Conservation (phyloP, 768 basidiomycete species). For the Tulasnella sp. region DNA sequence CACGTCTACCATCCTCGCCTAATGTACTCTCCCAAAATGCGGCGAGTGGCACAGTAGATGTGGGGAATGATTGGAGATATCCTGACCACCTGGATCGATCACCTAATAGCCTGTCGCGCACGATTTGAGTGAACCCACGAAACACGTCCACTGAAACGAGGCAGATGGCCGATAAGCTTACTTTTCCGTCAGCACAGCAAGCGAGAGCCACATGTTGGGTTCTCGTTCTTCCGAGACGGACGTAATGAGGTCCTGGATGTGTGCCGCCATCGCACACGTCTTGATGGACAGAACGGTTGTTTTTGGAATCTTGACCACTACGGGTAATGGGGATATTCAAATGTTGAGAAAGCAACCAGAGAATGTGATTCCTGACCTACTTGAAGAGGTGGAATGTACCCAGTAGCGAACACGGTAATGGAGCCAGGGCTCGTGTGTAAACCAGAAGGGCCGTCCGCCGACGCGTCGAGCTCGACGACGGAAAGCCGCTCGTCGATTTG, state of each 20-base stretch:
- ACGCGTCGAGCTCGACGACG: not conserved
- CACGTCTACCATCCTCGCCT: conserved; percentile 20
- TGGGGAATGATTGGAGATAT: conserved; percentile 29
- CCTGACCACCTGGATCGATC: conserved; percentile 25
- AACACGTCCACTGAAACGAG: not conserved
- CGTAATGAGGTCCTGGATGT: not conserved
- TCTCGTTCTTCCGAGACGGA: not conserved
- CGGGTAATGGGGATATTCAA: not conserved
- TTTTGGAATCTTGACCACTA: conserved; percentile 24
- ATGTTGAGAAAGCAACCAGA: not conserved
- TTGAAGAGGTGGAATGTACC: not conserved
- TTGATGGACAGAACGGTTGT: conserved; percentile 21
- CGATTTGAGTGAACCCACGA: not conserved
- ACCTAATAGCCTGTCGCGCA: conserved; percentile 15
- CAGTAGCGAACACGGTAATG: not conserved
- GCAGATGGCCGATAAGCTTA: no score
- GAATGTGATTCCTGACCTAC: not conserved
- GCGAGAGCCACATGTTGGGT: conserved; percentile 24
- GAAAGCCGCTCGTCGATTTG: conserved; percentile 14
- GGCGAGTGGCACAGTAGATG: conserved; percentile 22
- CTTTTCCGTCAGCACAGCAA: conserved; percentile 28
- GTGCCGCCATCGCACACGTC: conserved; percentile 20
- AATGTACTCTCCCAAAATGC: conserved; percentile 25
- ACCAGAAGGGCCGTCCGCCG: not conserved
- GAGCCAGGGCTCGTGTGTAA: not conserved